Evolutionary conservation across 805 yeast genomes (phyloP).

Genomic region (Debaryomyces hansenii): DNA sequence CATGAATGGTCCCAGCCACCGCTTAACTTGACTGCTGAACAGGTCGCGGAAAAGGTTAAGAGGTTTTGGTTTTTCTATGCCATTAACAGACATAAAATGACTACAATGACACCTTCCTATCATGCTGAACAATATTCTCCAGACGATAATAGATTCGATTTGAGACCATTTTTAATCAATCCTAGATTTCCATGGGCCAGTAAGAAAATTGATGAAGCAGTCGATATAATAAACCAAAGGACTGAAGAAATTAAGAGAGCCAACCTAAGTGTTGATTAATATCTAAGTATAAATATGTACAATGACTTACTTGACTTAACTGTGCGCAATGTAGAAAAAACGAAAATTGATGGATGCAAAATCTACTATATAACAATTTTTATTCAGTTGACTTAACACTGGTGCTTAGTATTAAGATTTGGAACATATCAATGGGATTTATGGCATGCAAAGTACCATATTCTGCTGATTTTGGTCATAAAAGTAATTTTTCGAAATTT

Average conservation of each 20-base stretch:
- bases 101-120: conserved; percentile 94
- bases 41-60: conserved; percentile 90
- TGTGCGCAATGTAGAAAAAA: no score
- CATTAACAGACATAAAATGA: conserved; percentile 93
- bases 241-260: conserved; percentile 23
- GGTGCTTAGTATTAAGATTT: no score
- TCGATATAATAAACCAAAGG: conserved; percentile 52
- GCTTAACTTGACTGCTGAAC: conserved; percentile 66
- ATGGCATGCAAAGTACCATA: no score
- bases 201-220: conserved; percentile 80
- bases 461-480: no score
- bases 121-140: conserved; percentile 99
- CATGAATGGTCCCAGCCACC: conserved; percentile 88
- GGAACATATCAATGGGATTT: no score
- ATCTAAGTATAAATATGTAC: background rate
- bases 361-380: no score
- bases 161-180: conserved; percentile 91
- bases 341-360: no score
- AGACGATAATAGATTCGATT: conserved; percentile 94
- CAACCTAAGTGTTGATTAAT: conserved; percentile 49
- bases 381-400: no score
- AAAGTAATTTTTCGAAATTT: no score
- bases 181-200: conserved; percentile 91
- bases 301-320: background rate
- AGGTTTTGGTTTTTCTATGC: conserved; percentile 92